Percentiles rank a stretch among this genome's conserved stretches.
phyloP scores from a whole-genome alignment of 441 rosid species.

The Erysimum cheiri region DNA sequence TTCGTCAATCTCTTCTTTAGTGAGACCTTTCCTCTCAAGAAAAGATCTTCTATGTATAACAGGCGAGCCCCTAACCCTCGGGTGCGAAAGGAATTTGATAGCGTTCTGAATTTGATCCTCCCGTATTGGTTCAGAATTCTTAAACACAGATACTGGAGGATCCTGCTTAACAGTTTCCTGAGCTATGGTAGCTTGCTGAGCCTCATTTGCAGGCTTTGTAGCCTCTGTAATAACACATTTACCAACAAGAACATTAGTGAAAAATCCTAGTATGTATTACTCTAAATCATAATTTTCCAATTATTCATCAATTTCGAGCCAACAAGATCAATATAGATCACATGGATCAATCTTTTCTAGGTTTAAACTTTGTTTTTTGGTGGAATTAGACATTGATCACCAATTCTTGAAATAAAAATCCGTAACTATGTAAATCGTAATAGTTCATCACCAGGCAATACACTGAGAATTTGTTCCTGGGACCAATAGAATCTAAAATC shows the following conservation, averaged over 20 bases:
- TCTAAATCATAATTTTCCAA: neutral
- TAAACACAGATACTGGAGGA: slow-evolving; percentile 66
- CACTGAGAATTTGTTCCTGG: neutral
- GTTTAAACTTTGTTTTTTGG: neutral
- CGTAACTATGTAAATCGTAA: neutral
- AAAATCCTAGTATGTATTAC: neutral
- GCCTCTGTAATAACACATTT: slow-evolving; percentile 48
- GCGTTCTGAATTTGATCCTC: slow-evolving; percentile 97
- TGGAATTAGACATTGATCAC: neutral
- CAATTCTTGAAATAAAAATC: neutral
- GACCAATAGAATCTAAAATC: neutral
- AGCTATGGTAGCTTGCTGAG: slow-evolving; percentile 50
- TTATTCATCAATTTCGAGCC: neutral
- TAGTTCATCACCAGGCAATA: slow-evolving; percentile 1
- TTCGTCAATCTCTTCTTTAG: slow-evolving; percentile 96
- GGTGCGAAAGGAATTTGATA: slow-evolving; percentile 91
- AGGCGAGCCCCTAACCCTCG: slow-evolving; percentile 89
- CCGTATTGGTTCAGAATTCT: slow-evolving; percentile 83
- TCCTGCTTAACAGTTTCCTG: slow-evolving; percentile 54
- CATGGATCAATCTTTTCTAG: neutral
- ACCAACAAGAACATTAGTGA: slow-evolving; percentile 9
- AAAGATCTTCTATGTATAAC: slow-evolving; percentile 85
- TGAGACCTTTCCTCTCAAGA: slow-evolving; percentile 95
- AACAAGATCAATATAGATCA: neutral
- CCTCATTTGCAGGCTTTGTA: slow-evolving; percentile 52